Conservation (phyloP, 257 asterid species). For the Salvia rosmarinus region DNA sequence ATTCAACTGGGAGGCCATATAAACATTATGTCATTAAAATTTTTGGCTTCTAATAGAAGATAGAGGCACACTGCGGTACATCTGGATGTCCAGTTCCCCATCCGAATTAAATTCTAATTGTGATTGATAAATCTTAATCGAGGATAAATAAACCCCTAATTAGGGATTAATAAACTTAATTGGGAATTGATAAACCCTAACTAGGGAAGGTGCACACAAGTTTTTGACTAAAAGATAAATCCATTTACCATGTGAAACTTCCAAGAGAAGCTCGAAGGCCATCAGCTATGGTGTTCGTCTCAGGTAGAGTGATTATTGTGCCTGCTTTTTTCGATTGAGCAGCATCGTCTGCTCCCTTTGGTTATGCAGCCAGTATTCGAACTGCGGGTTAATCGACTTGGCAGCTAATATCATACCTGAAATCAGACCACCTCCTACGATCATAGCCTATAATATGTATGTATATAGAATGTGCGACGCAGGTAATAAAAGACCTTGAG, state of each 20-base stretch:
- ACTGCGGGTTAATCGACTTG: conserved; percentile 78
- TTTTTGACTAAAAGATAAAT: too few species aligned
- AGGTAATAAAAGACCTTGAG: conserved; percentile 11
- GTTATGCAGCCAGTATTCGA: conserved; percentile 84
- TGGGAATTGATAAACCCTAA: too few species aligned
- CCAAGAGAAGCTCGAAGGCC: conserved; percentile 95
- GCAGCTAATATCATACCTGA: conserved; percentile 95
- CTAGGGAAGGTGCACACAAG: too few species aligned
- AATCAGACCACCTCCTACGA: conserved; percentile 87
- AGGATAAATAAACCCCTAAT: too few species aligned
- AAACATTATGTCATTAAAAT: neutral
- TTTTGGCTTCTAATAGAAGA: neutral
- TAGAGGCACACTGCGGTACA: too few species aligned
- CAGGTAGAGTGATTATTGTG: conserved; percentile 60
- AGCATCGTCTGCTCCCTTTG: conserved; percentile 92
- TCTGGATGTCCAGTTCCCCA: too few species aligned
- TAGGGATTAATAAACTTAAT: too few species aligned
- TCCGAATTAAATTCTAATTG: too few species aligned
- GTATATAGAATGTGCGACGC: conserved; percentile 6
- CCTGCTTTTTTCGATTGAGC: conserved; percentile 76
- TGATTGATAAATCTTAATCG: too few species aligned
- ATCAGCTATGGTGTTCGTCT: conserved; percentile 85
- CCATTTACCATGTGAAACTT: conserved; percentile 74
- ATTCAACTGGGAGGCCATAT: neutral
- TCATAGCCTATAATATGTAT: conserved; percentile 15